Evolutionary conservation across 495 filamentous ascomycete species (phyloP).

Genomic region (Penicillium lividum): DNA sequence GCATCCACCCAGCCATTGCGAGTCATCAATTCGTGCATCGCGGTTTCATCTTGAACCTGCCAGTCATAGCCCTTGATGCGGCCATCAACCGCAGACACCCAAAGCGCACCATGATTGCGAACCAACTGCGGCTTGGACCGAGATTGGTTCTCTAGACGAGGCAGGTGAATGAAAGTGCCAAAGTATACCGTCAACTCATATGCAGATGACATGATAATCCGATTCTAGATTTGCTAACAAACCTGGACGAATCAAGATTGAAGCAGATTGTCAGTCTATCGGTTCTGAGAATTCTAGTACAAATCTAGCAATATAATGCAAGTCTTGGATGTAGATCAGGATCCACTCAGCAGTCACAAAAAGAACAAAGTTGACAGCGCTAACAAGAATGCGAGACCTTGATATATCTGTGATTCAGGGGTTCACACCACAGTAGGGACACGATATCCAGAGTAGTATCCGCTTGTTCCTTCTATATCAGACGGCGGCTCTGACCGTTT

Average conservation of each 20-base stretch:
- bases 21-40: constrained; percentile 41
- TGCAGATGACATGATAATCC: not conserved
- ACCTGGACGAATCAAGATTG: not conserved
- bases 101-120: constrained; percentile 59
- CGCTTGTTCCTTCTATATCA: constrained; percentile 20
- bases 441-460: not conserved
- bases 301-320: not conserved
- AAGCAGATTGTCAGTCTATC: not conserved
- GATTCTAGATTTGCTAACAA: not conserved
- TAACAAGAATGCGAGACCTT: not conserved
- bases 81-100: constrained; percentile 63
- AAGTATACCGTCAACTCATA: constrained; percentile 38
- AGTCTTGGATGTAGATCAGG: not conserved
- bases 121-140: constrained; percentile 26
- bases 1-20: constrained; percentile 44
- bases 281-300: not conserved
- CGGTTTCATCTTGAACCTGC: constrained; percentile 31
- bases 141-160: constrained; percentile 17
- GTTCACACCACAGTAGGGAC: not conserved
- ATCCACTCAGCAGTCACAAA: not conserved
- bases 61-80: constrained; percentile 54
- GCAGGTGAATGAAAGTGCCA: constrained; percentile 51
- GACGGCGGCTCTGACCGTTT: not conserved
- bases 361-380: not conserved
- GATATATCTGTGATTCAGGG: not conserved